Evolutionary conservation across 768 basidiomycete genomes (phyloP), one percentile per base, ranked within the genome.

Genomic region (Crepidotus variabilis): DNA sequence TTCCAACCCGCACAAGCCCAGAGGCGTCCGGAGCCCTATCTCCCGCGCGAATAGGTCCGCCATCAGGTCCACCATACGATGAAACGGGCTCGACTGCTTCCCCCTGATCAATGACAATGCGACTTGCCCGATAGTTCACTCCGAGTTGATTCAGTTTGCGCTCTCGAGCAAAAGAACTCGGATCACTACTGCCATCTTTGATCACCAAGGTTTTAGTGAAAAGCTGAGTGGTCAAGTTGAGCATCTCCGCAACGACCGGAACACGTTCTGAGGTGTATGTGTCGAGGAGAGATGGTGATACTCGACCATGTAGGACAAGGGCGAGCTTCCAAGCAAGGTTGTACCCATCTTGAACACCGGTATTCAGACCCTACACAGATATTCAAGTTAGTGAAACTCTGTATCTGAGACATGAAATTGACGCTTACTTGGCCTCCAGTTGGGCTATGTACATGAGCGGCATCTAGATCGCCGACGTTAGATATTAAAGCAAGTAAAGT

Each of bases 51-150:
- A 28, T 57, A 43, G 13, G 14, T 0, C 59, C 65, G 33, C 61
- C 78, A 51, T 51, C 63, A 9, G 61, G 64, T 14, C 51, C 57
- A 14, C 67, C 65, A 49, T 72, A 71, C 6, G 68, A 67, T 7
- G 66, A 55, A 51, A 68, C 60, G 22, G 18, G 36, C 20, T 60
- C 47, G 2, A 47, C 56, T 50, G 52, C 55, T 28, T 59, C 21
- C 6, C 61, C 61, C 20, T 75, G 74, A 51, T 83, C 82, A 20
- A 78, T 20, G 0, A 82, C 69, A 28, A 82, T 70, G 0, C 74
- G 62, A 59, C 82, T 83, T 63, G 75, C 74, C 2, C 83, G 74
- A 62, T 79, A 84, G 66, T 83, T 84, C 50, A 83, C 70, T 5
- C 78, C 80, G 18, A 82, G 74, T 65, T 80, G 78, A 13, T 65